phyloP scores from a whole-genome alignment of 2,329 filamentous ascomycete genomes.

The Colletotrichum navitas region DNA sequence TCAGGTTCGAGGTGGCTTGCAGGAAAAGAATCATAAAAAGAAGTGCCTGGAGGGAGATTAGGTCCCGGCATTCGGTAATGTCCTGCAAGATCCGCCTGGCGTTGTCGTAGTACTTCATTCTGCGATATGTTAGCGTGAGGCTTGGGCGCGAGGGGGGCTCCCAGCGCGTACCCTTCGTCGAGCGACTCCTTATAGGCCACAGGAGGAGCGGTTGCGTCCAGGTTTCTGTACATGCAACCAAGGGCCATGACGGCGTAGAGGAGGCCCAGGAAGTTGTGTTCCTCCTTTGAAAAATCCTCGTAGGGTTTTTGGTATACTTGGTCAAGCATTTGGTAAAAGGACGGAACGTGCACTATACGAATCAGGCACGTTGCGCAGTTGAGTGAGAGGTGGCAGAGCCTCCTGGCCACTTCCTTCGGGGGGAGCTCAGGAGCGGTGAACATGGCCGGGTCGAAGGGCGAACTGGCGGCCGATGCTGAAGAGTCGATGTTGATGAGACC shows the following conservation, averaged over 20 bases:
- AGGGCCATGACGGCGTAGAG: conserved; percentile 78
- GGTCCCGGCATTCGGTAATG: conserved; percentile 77
- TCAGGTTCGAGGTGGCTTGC: conserved; percentile 82
- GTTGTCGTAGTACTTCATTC: conserved; percentile 80
- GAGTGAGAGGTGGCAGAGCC: conserved; percentile 67
- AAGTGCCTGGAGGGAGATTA: conserved; percentile 80
- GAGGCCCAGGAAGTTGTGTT: conserved; percentile 77
- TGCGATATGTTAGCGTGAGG: conserved; percentile 52
- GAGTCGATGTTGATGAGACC: conserved; percentile 75
- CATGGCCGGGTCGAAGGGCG: conserved; percentile 69
- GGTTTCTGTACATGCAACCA: conserved; percentile 77
- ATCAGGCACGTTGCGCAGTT: conserved; percentile 70
- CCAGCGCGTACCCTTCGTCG: conserved; percentile 68
- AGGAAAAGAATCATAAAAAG: conserved; percentile 86
- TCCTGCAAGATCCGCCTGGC: conserved; percentile 75
- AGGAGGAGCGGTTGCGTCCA: conserved; percentile 65
- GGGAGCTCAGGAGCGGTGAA: conserved; percentile 77
- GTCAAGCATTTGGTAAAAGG: conserved; percentile 83
- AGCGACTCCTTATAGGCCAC: conserved; percentile 64
- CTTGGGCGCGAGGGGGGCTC: not conserved
- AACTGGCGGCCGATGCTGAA: conserved; percentile 70
- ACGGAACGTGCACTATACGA: conserved; percentile 83
- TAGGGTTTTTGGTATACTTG: conserved; percentile 79
- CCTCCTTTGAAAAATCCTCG: conserved; percentile 72
- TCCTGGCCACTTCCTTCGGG: conserved; percentile 66